phyloP scores from a whole-genome alignment of 2,329 filamentous ascomycete species.

The Cladophialophora bantiana region DNA sequence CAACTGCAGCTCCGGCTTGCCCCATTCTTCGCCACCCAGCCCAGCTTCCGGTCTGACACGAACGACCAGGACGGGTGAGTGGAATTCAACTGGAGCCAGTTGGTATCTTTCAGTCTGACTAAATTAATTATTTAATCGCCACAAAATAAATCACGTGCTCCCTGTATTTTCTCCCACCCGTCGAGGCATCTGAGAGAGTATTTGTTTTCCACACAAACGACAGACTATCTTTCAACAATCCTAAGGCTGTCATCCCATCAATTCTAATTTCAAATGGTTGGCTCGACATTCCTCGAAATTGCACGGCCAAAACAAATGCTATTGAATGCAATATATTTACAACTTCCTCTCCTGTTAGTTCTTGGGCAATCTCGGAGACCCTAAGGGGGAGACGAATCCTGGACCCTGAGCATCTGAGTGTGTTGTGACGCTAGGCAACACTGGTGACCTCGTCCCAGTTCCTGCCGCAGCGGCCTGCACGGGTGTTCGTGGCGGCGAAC shows the following conservation, averaged over 20 bases:
- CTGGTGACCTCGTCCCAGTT: slow-evolving; percentile 29
- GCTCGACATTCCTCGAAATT: not conserved
- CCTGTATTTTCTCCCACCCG: no score
- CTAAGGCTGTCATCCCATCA: no score
- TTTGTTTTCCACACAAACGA: no score
- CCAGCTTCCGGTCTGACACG: no score
- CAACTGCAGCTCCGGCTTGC: slow-evolving; percentile 11
- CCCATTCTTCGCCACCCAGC: slow-evolving; percentile 5
- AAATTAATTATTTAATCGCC: no score
- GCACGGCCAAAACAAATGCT: not conserved
- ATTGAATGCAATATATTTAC: not conserved
- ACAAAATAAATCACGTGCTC: no score
- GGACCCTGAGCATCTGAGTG: slow-evolving; percentile 33
- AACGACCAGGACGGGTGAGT: no score
- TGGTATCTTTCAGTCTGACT: no score
- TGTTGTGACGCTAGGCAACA: slow-evolving; percentile 30
- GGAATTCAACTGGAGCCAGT: no score
- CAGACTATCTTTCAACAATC: no score
- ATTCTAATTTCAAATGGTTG: not conserved
- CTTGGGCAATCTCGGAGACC: slow-evolving; percentile 28
- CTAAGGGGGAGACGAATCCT: slow-evolving; percentile 35
- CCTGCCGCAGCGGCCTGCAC: slow-evolving; percentile 9
- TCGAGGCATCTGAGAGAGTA: no score
- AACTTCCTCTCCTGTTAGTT: slow-evolving; percentile 1
- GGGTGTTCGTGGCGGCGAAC: slow-evolving; percentile 44